A percentile compares a stretch with the other conserved stretches of the same genome.
Conservation (phyloP, 1,284 basidiomycete species). For the Sporisorium sorghi region DNA sequence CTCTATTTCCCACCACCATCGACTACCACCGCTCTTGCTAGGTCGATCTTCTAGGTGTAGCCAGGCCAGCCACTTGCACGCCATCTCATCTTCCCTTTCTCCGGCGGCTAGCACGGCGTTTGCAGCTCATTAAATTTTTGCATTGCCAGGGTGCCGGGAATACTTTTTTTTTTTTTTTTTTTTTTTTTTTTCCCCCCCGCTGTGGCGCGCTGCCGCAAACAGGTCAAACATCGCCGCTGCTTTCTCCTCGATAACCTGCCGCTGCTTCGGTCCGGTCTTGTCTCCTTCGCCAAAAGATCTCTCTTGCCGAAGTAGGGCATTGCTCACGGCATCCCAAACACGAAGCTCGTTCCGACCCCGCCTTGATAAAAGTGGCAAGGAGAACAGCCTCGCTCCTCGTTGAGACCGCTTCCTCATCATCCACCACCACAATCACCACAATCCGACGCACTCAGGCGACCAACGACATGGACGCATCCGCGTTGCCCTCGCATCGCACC, state of each 20-base stretch:
- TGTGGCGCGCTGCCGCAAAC: background rate
- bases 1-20: too few species aligned
- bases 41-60: background rate
- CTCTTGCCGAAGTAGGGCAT: background rate
- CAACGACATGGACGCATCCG: slow-evolving; percentile 31
- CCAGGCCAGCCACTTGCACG: background rate
- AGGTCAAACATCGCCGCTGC: background rate
- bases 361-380: background rate
- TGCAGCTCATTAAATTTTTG: slow-evolving; percentile 2
- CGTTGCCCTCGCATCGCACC: slow-evolving; percentile 28
- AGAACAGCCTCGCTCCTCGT: too few species aligned
- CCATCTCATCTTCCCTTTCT: background rate
- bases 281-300: background rate
- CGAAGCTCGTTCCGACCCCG: background rate
- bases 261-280: slow-evolving; percentile 1
- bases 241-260: background rate
- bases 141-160: slow-evolving; percentile 6
- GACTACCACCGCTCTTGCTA: too few species aligned
- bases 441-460: background rate
- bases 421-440: background rate
- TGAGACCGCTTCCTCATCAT: background rate
- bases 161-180: slow-evolving; percentile 3
- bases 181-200: background rate
- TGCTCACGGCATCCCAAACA: background rate
- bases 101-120: slow-evolving; percentile 1